phyloP scores from a whole-genome alignment of 805 yeast species.

The Metschnikowia drakensbergensis region DNA sequence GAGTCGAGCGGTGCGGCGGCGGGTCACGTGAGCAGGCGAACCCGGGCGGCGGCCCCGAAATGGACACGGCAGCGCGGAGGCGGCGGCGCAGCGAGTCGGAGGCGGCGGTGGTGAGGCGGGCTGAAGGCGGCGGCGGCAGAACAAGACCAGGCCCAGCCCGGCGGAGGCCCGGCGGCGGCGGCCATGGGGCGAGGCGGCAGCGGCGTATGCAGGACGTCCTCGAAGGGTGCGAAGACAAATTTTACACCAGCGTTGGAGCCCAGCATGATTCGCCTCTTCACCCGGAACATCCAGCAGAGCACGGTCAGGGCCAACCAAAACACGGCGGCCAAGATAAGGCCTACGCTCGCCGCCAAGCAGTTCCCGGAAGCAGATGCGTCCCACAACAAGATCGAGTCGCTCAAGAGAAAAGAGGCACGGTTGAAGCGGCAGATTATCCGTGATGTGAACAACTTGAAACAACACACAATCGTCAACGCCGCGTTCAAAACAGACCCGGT shows the following conservation, averaged over 20 bases:
- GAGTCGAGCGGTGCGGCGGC: background rate
- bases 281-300: slow-evolving; percentile 9
- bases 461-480: slow-evolving; percentile 31
- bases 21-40: no score
- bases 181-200: no score
- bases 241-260: background rate
- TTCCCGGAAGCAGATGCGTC: slow-evolving; percentile 30
- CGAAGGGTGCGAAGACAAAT: background rate
- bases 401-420: slow-evolving; percentile 38
- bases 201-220: background rate
- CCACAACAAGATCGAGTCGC: slow-evolving; percentile 29
- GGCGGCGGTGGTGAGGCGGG: no score
- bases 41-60: no score
- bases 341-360: slow-evolving; percentile 36
- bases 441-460: slow-evolving; percentile 40
- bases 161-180: no score
- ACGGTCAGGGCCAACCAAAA: slow-evolving; percentile 8
- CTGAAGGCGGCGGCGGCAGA: no score
- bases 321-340: slow-evolving; percentile 8
- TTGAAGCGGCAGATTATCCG: slow-evolving; percentile 37
- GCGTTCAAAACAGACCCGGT: slow-evolving; percentile 70
- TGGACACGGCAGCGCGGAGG: no score
- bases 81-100: no score
- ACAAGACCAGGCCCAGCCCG: no score
- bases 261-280: slow-evolving; percentile 12